Percentiles rank a stretch among this genome's conserved stretches.
These are phyloP conservation scores for Trametes elegans DNA, from an alignment of 768 basidiomycete genomes.

Conservation along the genomic window DNA sequence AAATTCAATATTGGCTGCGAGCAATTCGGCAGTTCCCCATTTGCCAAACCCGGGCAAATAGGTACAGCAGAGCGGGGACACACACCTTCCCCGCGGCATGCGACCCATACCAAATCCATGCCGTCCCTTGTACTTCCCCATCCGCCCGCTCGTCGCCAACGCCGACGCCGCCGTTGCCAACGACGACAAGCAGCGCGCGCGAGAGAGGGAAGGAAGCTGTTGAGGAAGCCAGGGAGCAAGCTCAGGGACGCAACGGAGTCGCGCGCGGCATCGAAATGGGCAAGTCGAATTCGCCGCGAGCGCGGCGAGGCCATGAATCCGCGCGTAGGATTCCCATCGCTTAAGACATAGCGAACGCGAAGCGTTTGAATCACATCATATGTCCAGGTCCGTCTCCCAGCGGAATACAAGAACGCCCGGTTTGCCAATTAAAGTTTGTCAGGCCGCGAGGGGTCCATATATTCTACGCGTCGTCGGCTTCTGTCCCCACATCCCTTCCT, in stretches of 20 bases:
- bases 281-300: not conserved
- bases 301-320: not conserved
- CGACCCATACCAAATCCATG: slow-evolving; percentile 11
- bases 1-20: not conserved
- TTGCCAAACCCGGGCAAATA: slow-evolving; percentile 3
- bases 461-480: not conserved
- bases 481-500: not conserved
- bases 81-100: slow-evolving; percentile 5
- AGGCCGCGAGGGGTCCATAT: not conserved
- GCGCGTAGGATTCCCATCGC: slow-evolving; percentile 8
- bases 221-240: not conserved
- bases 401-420: slow-evolving; percentile 6
- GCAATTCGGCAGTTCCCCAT: slow-evolving; percentile 8
- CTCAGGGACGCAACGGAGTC: not conserved
- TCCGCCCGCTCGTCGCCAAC: not conserved
- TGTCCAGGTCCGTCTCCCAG: slow-evolving; percentile 10
- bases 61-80: slow-evolving; percentile 5
- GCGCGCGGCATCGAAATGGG: not conserved
- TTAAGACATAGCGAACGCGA: slow-evolving; percentile 5
- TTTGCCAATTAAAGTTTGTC: slow-evolving; percentile 21
- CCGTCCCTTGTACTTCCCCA: slow-evolving; percentile 11
- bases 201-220: not conserved
- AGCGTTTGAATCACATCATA: slow-evolving; percentile 14
- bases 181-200: not conserved
- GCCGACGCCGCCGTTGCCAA: slow-evolving; percentile 1